Percentiles rank a stretch among this genome's conserved stretches.
Evolutionary conservation across 495 filamentous ascomycete species (phyloP).

Genomic region (Annulohypoxylon moriforme): DNA sequence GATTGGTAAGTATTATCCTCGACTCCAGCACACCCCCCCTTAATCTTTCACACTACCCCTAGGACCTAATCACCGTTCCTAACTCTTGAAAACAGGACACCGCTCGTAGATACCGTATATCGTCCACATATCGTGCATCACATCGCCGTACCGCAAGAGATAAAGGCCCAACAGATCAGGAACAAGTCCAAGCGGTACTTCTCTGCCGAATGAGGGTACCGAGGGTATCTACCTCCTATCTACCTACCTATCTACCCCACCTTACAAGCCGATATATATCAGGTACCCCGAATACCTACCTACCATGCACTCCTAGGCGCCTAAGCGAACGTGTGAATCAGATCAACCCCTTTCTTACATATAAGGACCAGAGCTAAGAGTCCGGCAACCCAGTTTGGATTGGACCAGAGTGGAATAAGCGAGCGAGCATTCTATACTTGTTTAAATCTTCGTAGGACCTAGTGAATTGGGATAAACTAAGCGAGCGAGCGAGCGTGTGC

Average conservation of each 20-base stretch:
- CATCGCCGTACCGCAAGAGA: constrained; percentile 78
- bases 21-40: not conserved
- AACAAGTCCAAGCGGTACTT: constrained; percentile 86
- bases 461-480: constrained; percentile 13
- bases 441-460: not conserved
- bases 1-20: constrained; percentile 70
- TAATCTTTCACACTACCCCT: not conserved
- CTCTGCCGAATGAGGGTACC: constrained; percentile 66
- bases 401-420: not conserved
- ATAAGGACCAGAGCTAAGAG: not conserved
- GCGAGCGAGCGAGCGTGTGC: constrained; percentile 12
- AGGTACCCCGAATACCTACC: not conserved
- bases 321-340: not conserved
- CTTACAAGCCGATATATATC: not conserved
- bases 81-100: constrained; percentile 63
- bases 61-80: not conserved
- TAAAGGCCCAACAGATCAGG: constrained; percentile 75
- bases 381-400: not conserved
- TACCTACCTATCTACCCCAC: not conserved
- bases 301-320: not conserved
- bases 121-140: constrained; percentile 94
- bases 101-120: constrained; percentile 90
- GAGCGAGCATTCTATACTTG: constrained; percentile 1
- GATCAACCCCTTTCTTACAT: not conserved
- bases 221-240: not conserved